Percentiles rank a stretch among this genome's conserved stretches.
phyloP scores from a whole-genome alignment of 805 yeast genomes.

The Yarrowia yakushimensis region DNA sequence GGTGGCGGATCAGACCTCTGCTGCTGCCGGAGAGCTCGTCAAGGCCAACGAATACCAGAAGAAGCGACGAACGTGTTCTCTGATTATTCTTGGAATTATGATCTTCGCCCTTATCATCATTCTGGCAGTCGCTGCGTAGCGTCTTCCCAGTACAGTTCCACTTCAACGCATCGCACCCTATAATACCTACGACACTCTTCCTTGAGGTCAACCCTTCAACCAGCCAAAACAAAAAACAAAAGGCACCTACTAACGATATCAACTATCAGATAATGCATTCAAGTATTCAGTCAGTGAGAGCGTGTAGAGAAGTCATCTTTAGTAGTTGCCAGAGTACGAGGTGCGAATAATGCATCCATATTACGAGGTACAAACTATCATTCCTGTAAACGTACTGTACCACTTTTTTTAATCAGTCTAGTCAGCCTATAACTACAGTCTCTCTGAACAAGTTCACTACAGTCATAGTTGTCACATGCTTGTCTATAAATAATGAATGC shows the following conservation, averaged over 20 bases:
- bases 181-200: too few relatives aligned
- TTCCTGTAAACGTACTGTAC: too few relatives aligned
- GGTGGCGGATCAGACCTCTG: constrained; percentile 59
- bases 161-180: too few relatives aligned
- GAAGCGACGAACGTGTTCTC: constrained; percentile 67
- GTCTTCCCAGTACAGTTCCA: background rate
- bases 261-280: constrained; percentile 24
- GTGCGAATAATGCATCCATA: too few relatives aligned
- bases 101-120: constrained; percentile 58
- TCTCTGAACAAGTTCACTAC: too few relatives aligned
- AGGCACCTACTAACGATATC: constrained; percentile 23
- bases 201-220: too few relatives aligned
- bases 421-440: too few relatives aligned
- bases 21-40: constrained; percentile 64
- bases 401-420: too few relatives aligned
- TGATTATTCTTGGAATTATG: constrained; percentile 58
- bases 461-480: background rate
- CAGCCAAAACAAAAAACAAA: background rate
- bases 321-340: too few relatives aligned
- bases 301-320: too few relatives aligned
- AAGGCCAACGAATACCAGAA: constrained; percentile 76
- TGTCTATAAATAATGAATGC: constrained; percentile 16
- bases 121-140: constrained; percentile 34
- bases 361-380: too few relatives aligned
- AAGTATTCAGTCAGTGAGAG: background rate